Percentiles rank a stretch among this genome's conserved stretches.
phyloP scores from a whole-genome alignment of 2,329 filamentous ascomycete species.

The Aspergillus novofumigatus region DNA sequence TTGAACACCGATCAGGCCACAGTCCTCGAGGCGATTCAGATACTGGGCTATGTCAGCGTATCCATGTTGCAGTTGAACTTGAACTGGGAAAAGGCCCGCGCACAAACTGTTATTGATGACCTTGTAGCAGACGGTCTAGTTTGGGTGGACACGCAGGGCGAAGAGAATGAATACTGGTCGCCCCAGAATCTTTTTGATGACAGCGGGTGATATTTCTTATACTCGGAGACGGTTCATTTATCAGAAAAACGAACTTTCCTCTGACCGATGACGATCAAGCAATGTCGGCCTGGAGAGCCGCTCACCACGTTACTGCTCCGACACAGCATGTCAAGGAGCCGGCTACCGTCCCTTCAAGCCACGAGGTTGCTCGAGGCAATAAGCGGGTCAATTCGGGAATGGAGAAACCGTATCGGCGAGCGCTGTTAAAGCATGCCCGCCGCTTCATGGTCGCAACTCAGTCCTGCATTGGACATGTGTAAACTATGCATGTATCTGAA shows the following conservation, averaged over 20 bases:
- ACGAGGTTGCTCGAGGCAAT: background rate
- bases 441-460: background rate
- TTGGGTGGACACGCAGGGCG: slow-evolving; percentile 84
- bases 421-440: background rate
- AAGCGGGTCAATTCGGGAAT: background rate
- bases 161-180: slow-evolving; percentile 89
- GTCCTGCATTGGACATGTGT: background rate
- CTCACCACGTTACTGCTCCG: background rate
- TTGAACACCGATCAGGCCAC: slow-evolving; percentile 90
- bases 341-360: background rate
- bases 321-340: background rate
- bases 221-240: background rate
- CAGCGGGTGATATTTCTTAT: slow-evolving; percentile 27
- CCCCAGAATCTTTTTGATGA: slow-evolving; percentile 44
- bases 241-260: background rate
- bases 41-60: slow-evolving; percentile 84
- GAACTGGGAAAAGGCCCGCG: slow-evolving; percentile 75
- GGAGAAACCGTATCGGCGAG: background rate
- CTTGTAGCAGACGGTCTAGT: slow-evolving; percentile 83
- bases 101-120: slow-evolving; percentile 87
- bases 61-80: slow-evolving; percentile 86
- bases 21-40: slow-evolving; percentile 84
- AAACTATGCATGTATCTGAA: background rate
- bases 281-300: background rate
- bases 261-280: background rate